phyloP scores from a whole-genome alignment of 2,329 filamentous ascomycete species.

The Saccharata proteae region DNA sequence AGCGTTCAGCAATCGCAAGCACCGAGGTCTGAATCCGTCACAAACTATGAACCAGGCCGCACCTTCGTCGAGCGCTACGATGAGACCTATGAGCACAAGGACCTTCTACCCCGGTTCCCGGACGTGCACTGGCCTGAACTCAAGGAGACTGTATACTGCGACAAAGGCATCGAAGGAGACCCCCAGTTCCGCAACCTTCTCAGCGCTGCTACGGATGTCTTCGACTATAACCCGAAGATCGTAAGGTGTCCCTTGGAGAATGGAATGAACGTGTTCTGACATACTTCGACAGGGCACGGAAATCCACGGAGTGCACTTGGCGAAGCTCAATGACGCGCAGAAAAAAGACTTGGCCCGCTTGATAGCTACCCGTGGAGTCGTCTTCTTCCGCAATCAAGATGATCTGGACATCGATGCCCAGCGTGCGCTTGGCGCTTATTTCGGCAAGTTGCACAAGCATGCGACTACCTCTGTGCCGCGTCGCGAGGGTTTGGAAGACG shows the following conservation, averaged over 20 bases:
- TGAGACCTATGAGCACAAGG: constrained; percentile 37
- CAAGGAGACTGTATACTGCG: constrained; percentile 36
- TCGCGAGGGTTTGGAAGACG: constrained; percentile 40
- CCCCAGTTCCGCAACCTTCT: constrained; percentile 42
- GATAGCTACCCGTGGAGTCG: constrained; percentile 43
- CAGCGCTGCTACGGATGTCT: constrained; percentile 39
- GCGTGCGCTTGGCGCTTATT: constrained; percentile 39
- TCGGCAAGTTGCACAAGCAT: constrained; percentile 43
- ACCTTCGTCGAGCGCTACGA: constrained; percentile 33
- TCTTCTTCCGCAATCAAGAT: constrained; percentile 45
- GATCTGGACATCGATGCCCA: constrained; percentile 43
- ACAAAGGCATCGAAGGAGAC: constrained; percentile 44
- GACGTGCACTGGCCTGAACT: constrained; percentile 40
- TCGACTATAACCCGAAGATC: constrained; percentile 46
- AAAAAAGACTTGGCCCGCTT: constrained; percentile 43
- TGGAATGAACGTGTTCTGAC: no score
- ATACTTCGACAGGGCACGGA: no score
- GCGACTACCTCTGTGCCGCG: constrained; percentile 41
- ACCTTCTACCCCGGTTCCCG: constrained; percentile 42
- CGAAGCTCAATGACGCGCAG: constrained; percentile 37
- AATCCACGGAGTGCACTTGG: constrained; percentile 38
- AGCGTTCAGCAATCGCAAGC: background rate
- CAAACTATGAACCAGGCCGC: constrained; percentile 38
- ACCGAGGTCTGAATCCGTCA: background rate
- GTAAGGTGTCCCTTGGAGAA: no score